Percentiles rank a stretch among this genome's conserved stretches.
These are phyloP conservation scores for Hibiscus mutabilis DNA, from an alignment of 345 rosid species.

Conservation along the genomic window DNA sequence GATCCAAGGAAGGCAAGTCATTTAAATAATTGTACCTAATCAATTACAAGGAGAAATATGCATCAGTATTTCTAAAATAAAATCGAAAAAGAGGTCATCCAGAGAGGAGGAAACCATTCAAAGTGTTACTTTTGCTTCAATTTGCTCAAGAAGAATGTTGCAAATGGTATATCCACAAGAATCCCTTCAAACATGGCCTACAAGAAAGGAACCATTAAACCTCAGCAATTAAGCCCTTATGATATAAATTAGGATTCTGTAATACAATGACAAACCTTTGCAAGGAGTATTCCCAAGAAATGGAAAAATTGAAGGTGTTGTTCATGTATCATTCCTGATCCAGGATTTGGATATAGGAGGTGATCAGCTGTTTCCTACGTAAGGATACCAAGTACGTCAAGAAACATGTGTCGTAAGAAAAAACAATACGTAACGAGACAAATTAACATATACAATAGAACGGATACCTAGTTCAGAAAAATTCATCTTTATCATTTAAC, in stretches of 20 bases:
- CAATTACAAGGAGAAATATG: constrained; percentile 9
- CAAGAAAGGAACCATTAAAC: constrained; percentile 20
- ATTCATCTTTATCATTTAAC: not conserved
- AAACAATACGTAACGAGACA: not conserved
- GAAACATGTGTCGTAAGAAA: not conserved
- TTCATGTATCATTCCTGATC: constrained; percentile 94
- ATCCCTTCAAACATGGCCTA: constrained; percentile 99
- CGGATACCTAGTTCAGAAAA: not conserved
- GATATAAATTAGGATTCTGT: not conserved
- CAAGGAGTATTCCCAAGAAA: constrained; percentile 90
- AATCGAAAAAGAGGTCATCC: not conserved
- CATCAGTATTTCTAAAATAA: constrained; percentile 7
- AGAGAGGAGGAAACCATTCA: constrained; percentile 4
- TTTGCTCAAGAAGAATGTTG: constrained; percentile 99
- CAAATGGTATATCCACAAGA: constrained; percentile 97
- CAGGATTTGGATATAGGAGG: constrained; percentile 97
- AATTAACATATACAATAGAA: not conserved
- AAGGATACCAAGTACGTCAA: constrained; percentile 17
- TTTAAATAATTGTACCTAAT: constrained; percentile 86
- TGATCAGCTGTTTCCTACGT: constrained; percentile 94
- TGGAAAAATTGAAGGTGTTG: constrained; percentile 95
- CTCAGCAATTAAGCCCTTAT: constrained; percentile 10
- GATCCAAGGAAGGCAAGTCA: constrained; percentile 57
- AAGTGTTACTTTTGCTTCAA: constrained; percentile 75
- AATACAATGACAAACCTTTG: constrained; percentile 49